phyloP scores from a whole-genome alignment of 1,139 yeast species.

The Geotrichum carabidarum region DNA sequence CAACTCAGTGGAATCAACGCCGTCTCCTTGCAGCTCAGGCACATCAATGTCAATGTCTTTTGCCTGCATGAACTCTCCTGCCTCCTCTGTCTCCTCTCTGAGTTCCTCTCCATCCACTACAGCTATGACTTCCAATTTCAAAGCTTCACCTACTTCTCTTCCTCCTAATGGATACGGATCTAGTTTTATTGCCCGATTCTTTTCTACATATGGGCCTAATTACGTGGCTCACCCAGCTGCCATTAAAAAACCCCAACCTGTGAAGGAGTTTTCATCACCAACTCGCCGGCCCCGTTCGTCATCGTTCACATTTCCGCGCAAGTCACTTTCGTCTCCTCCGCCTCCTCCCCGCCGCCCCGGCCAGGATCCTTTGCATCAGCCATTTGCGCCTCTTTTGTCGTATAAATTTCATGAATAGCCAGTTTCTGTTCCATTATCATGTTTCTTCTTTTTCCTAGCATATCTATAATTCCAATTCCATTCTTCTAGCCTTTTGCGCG shows the following conservation, averaged over 20 bases:
- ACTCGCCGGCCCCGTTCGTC: neutral
- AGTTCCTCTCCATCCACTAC: neutral
- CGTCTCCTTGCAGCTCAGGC: neutral
- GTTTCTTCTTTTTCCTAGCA: neutral
- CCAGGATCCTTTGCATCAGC: neutral
- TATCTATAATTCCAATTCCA: neutral
- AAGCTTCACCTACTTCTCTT: neutral
- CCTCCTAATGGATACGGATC: neutral
- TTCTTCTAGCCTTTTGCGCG: neutral
- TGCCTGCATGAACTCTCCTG: neutral
- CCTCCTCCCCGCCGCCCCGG: neutral
- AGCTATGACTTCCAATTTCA: neutral
- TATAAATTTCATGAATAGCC: neutral
- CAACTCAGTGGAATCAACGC: neutral
- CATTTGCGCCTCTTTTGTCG: neutral
- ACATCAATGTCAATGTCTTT: neutral
- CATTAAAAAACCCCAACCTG: neutral
- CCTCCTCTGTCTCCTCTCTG: neutral
- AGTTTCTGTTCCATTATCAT: neutral
- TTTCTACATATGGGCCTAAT: neutral
- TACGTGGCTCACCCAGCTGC: neutral
- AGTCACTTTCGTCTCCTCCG: neutral
- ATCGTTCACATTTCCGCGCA: neutral
- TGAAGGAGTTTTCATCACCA: neutral
- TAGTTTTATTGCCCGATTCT: slow-evolving; percentile 4